phyloP scores from a whole-genome alignment of 352 stramenopile species.

The Pythium graminicola region DNA sequence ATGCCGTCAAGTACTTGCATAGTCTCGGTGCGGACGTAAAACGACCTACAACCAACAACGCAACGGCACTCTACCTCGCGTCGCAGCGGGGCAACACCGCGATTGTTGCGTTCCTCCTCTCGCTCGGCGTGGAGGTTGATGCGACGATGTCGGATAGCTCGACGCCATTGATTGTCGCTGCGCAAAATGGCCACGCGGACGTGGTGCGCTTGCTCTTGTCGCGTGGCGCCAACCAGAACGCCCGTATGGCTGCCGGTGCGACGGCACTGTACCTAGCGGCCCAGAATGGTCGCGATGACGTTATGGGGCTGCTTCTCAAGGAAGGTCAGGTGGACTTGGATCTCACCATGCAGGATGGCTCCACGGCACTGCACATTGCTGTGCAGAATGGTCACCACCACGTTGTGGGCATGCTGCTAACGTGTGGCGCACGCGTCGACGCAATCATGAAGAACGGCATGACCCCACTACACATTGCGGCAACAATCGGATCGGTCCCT shows the following conservation, averaged over 20 bases:
- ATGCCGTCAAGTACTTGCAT: conserved; percentile 19
- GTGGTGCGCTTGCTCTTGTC: conserved; percentile 5
- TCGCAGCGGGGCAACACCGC: conserved; percentile 21
- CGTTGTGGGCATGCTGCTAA: conserved; percentile 53
- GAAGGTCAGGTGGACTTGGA: conserved; percentile 15
- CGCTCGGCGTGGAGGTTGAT: conserved; percentile 14
- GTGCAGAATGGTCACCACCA: conserved; percentile 63
- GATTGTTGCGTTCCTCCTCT: conserved; percentile 23
- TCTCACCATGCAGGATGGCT: conserved; percentile 20
- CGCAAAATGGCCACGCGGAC: conserved; percentile 23
- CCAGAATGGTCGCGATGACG: conserved; percentile 18
- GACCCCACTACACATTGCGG: conserved; percentile 26
- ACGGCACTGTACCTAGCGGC: conserved; percentile 23
- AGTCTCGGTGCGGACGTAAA: conserved; percentile 16
- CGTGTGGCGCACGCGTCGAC: conserved; percentile 35
- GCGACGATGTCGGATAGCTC: conserved; percentile 21
- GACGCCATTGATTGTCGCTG: conserved; percentile 25
- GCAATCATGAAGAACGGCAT: conserved; percentile 23
- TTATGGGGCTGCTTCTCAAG: conserved; percentile 19
- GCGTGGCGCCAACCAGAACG: conserved; percentile 17
- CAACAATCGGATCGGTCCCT: conserved; percentile 15
- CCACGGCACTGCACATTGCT: conserved; percentile 29
- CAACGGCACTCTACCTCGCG: conserved; percentile 23
- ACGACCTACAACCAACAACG: conserved; percentile 12
- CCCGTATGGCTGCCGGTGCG: conserved; percentile 16